Evolutionary conservation across 208 protist genomes (phyloP).

Genomic region (Trypanosoma scelopori): DNA sequence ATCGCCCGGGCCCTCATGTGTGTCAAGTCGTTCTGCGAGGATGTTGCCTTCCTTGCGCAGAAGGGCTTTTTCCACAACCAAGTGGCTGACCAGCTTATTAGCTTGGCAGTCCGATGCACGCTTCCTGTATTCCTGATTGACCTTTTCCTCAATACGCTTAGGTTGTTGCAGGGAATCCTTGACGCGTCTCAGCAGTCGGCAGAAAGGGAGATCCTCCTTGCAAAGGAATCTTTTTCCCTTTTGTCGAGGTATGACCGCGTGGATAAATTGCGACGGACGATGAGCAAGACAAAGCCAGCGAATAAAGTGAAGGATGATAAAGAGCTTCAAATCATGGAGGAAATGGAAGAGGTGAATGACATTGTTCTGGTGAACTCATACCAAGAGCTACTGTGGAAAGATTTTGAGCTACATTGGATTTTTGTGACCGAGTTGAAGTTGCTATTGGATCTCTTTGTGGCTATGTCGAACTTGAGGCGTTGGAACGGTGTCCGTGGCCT

Average conservation of each 20-base stretch:
- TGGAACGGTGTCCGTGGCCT: conserved; percentile 67
- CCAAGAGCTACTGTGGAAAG: conserved; percentile 81
- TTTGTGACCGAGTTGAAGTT: conserved; percentile 88
- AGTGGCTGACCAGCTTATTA: conserved; percentile 78
- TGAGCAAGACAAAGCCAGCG: conserved; percentile 14
- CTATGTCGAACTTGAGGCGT: conserved; percentile 46
- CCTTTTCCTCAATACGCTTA: conserved; percentile 85
- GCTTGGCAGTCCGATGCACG: conserved; percentile 67
- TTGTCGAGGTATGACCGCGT: conserved; percentile 85
- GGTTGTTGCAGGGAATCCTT: conserved; percentile 79
- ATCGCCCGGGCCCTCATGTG: conserved; percentile 76
- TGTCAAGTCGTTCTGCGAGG: conserved; percentile 86
- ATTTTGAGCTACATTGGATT: conserved; percentile 91
- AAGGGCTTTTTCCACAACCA: conserved; percentile 90
- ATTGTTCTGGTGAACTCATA: conserved; percentile 74
- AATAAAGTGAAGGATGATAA: conserved; percentile 19
- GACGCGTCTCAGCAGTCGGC: conserved; percentile 56
- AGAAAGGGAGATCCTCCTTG: conserved; percentile 56
- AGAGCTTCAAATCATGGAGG: conserved; percentile 17
- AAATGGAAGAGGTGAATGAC: conserved; percentile 44
- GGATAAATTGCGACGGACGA: conserved; percentile 78
- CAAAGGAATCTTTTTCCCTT: conserved; percentile 83
- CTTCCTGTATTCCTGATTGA: conserved; percentile 85
- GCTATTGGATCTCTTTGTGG: conserved; percentile 87
- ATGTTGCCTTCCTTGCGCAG: conserved; percentile 84